Evolutionary conservation across 1,284 basidiomycete genomes (phyloP), one percentile per base, ranked within the genome.

Genomic region (Cryptococcus sp.): DNA sequence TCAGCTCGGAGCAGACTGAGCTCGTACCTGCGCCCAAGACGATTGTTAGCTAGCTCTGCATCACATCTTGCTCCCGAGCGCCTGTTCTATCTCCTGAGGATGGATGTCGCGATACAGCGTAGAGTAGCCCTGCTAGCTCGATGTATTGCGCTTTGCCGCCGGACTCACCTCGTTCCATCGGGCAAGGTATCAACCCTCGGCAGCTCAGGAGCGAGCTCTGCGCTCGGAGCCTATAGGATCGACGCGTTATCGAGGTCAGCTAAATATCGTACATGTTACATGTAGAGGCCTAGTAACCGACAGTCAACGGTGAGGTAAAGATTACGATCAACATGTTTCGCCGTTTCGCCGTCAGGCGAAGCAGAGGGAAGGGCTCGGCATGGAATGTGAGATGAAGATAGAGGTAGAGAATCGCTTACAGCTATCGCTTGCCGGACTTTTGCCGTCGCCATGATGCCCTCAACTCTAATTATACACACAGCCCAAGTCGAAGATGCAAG

Each of bases 131-230:
- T 31, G 10, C 27, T 31, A 10, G 27, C 27, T 31, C 27, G 10
- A 31, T 4, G 10, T 35, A 35, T 13, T 5, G 31, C 31, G 31
- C 31, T 35, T 10, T 10, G 39, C 53, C 3, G 31, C 31, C 31
- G 10, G 8, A 35, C 31, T 20, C 39, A 57, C 48, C n/a, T 22
- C 44, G 15, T 38, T n/a, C 35, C 46, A 23, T 50, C 40, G 31
- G 47, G 31, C 8, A 57, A 50, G 1, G 15, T 41, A 16, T 16
- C 17, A 2, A n/a, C 16, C 38, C 41, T 44, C 3, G 64, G 68
- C 15, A 71, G 54, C 11, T 62, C 39, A 5, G 69, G 68, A 5
- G 64, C 64, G 5, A 71, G 60, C 8, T n/a, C 47, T 23, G 40
- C 31, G 25, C 56, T 63, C 4, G 56, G 56, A 0, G 62, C 65